Base-by-base conservation (phyloP, 345 rosid species). In the Kernera saxatilis region DNA sequence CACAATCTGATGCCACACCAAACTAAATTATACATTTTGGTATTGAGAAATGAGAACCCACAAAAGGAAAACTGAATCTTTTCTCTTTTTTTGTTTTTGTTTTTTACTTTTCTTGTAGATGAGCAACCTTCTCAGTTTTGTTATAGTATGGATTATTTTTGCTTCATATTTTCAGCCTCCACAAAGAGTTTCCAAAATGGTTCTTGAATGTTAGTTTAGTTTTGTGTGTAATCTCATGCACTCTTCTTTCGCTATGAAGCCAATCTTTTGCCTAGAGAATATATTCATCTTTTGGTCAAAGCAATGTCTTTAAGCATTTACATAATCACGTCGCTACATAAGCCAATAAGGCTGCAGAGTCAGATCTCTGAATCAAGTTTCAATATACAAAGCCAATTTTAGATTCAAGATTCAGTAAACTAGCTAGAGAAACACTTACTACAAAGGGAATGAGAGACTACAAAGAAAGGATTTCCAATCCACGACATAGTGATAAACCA, bases 321-420 rank as follows among this genome's bases (percentile, higher is more conserved):
- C 62, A 58, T 59, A 67, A 74, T 36, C 67, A 13, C 37, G 41
- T 48, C 50, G 27, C 23, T 64, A 73, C 51, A 45, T 12, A 45
- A 36, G 77, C 65, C 77, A 40, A 18, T 35, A 10, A 10, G 65
- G 71, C 58, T 73, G 57, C 22, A 54, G 76, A 64, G 25, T 53
- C 40, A 33, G 46, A 19, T 30, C 45, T 71, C 22, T 72, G 36
- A 44, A 33, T 73, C 19, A 57, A 37, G 41, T 56, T 66, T 26
- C 65, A 63, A 55, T 64, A 55, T 65, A 73, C 58, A 73, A 46
- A 73, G 33, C 56, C 15, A 72, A 72, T 64, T 23, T 6, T 23
- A 21, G 43, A 53, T 30, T 62, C 54, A 41, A 15, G 54, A 51
- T 40, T 37, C 51, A 51, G 7, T 71, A 53, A 53, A 54, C 27